Evolutionary conservation across 202 grass and related monocot species (phyloP), one percentile per base, ranked within the genome.

Genomic region (Cymbopogon flexuosus): DNA sequence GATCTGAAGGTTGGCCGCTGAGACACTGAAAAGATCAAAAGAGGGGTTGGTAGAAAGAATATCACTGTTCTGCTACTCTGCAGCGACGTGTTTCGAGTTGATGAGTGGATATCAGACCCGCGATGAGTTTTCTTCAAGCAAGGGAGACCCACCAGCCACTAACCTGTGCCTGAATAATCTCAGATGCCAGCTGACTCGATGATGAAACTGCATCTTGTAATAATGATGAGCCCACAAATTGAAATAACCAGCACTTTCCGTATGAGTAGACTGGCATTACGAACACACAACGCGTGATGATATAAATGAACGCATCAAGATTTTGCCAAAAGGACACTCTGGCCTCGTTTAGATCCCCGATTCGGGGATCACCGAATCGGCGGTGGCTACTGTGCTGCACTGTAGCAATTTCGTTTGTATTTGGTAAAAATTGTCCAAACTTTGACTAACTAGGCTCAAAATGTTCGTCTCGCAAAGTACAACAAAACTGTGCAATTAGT

Each of bases 111-210:
- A 59, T 39, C 36, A 68, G 29, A 60, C 37, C 43, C 10, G 46
- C 76, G 45, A 75, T 37, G 70, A 27, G 77, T 86, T 76, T 23
- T 0, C 12, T 70, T 5, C 31, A 81, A 75, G 84, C 84, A 86
- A 86, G 40, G 63, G 49, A 62, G 84, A 47, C 63, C 84, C 77
- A 68, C 60, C 27, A 56, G 1, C 29, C 74, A 72, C 24, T 45
- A 10, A 18, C 12, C 31, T 58, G n/a, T 41, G n/a, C 45, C 73
- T 27, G 30, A 56, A 43, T 29, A 24, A 18, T 24, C 18, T 65
- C n/a, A 40, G 43, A 51, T 51, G 5, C 49, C 49, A 67, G 59
- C 52, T 18, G 62, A 35, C 29, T 62, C 10, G 22, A 52, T 22
- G 29, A 69, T 40, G 49, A 47, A 61, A 69, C 30, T 15, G 36